Conservation (phyloP, 2,329 filamentous ascomycete genomes). For the Neonectria hederae region DNA sequence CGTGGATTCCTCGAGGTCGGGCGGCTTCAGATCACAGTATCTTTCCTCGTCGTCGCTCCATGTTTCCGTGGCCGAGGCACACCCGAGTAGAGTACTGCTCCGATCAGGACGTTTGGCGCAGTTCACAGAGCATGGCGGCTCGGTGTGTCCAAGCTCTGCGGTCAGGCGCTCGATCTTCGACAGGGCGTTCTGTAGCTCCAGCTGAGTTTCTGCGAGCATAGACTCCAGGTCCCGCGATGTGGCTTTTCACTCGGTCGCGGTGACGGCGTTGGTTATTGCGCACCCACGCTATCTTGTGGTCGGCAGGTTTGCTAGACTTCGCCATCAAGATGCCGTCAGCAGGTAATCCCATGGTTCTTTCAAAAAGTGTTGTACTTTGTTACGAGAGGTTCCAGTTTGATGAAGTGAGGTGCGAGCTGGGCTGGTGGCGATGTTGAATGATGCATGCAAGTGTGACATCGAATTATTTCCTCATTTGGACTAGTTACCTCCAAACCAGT, state of each 20-base stretch:
- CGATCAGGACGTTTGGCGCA: background rate
- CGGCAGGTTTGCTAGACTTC: slow-evolving; percentile 21
- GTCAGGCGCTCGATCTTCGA: slow-evolving; percentile 10
- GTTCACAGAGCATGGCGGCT: background rate
- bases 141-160: background rate
- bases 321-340: background rate
- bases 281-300: slow-evolving; percentile 50
- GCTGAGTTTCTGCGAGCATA: slow-evolving; percentile 31
- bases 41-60: background rate
- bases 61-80: background rate
- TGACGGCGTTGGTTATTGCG: slow-evolving; percentile 64
- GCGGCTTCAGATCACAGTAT: slow-evolving; percentile 1
- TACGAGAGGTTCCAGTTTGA: too few relatives aligned
- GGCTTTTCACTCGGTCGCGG: slow-evolving; percentile 53
- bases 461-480: background rate
- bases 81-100: background rate
- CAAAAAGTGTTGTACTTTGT: too few relatives aligned
- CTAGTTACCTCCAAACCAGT: too few relatives aligned
- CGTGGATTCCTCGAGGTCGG: slow-evolving; percentile 12
- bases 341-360: too few relatives aligned
- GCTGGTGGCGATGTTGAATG: too few relatives aligned
- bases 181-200: slow-evolving; percentile 8
- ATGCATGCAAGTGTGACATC: background rate
- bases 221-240: slow-evolving; percentile 46
- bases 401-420: too few relatives aligned